Evolutionary conservation across 2,329 filamentous ascomycete species (phyloP), one percentile per base, ranked within the genome.

Genomic region (Kalmusia sp.): DNA sequence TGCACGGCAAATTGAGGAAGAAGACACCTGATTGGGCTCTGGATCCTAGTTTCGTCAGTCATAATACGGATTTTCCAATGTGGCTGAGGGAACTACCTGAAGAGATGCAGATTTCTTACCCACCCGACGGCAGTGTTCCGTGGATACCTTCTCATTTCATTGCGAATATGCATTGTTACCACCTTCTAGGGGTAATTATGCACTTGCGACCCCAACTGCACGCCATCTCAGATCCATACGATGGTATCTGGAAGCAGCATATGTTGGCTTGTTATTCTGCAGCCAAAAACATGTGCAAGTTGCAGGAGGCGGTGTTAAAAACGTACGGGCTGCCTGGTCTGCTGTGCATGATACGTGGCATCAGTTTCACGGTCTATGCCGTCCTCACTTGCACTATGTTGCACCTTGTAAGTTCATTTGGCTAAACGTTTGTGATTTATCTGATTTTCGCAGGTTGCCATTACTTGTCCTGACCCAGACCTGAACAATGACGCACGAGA

Each of bases 331-430:
- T 96, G 55, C 84, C 84, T 14, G 93, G 93, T 0, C 80, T 98
- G 14, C 82, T 95, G 63, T 96, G 89, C 76, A 97, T 97, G 93
- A 89, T 93, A 67, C 85, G 93, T 61, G 93, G 93, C 33, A 92
- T 96, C 71, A 96, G 93, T 74, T 98, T 96, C 68, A 92, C 91
- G 5, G 92, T 98, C n/a, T 98, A 98, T 69, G 87, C 88, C 51
- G 87, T 96, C 22, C 79, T 98, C 39, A 95, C 92, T 0, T 96
- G 93, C 78, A 93, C 93, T 21, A 93, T 97, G 76, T 83, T 98
- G 49, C 93, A 98, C 74, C 76, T 98, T 76, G 93, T 97, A 81
- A 75, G 91, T 84, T 41, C 44, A 48, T 31, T 15, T 15, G 52
- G 25, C 65, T 67, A 41, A 5, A 28, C 28, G n/a, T 25, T 12